Evolutionary conservation across 2,329 filamentous ascomycete genomes (phyloP).

Genomic region (Septoria linicola): DNA sequence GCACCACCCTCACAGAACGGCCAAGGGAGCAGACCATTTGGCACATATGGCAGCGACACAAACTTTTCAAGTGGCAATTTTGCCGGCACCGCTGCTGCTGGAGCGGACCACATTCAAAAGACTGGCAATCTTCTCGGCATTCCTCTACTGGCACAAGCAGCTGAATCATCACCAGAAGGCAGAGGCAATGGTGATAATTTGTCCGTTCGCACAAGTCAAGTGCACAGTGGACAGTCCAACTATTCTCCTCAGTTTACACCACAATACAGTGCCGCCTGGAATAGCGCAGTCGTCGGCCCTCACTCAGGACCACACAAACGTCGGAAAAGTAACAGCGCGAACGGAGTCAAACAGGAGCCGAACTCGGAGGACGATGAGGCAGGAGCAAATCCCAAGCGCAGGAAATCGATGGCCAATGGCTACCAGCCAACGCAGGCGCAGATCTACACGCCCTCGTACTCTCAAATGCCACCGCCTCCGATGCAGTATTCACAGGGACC

Average conservation of each 20-base stretch:
- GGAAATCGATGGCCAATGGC: conserved; percentile 7
- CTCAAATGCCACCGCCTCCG: conserved; percentile 4
- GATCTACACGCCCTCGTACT: conserved; percentile 4
- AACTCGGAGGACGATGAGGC: conserved; percentile 9
- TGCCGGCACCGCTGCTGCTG: conserved; percentile 1
- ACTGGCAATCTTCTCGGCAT: conserved; percentile 11
- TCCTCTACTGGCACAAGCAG: conserved; percentile 12
- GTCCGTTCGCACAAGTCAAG: not conserved
- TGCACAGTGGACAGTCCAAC: not conserved
- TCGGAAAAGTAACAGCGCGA: conserved; percentile 1
- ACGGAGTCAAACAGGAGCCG: conserved; percentile 14
- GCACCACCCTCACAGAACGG: not conserved
- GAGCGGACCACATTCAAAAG: conserved; percentile 17
- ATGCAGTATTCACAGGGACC: conserved; percentile 5
- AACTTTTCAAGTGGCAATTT: conserved; percentile 13
- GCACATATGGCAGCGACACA: conserved; percentile 14
- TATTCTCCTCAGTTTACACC: not conserved
- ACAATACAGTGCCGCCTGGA: conserved; percentile 8
- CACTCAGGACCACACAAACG: conserved; percentile 6
- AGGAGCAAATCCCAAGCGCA: not conserved
- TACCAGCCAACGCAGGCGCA: conserved; percentile 1
- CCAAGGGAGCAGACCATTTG: conserved; percentile 8
- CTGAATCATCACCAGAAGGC: not conserved
- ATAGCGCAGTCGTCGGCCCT: not conserved
- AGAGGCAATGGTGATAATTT: not conserved